Evolutionary conservation across 192 early-diverging fungal species (phyloP), one percentile per base, ranked within the genome.

Genomic region (Linnemannia exigua): DNA sequence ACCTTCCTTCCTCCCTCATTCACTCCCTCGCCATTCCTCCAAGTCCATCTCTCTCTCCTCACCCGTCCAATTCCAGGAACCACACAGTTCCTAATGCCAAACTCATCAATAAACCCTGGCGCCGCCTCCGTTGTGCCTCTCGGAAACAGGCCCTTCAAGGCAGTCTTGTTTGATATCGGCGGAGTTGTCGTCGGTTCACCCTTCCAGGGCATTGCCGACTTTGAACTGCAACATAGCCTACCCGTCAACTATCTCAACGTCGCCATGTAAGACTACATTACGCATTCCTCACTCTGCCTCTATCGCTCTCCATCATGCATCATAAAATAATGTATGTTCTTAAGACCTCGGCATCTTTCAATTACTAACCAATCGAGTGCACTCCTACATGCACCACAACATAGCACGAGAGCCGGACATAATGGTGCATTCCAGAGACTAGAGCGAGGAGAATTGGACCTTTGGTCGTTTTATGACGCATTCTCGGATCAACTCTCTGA

Each of bases 151-250:
- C 67, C 67, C 11, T 90, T 84, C 88, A 93, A 92, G 82, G 95
- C 95, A 1, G 93, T 96, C 25, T 91, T 96, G 19, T 97, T 97
- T 74, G 96, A 97, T 87, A 93, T 97, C 48, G 96, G 96, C 70
- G 96, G 96, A 41, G 95, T 97, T 2, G 92, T 94, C 46, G 95
- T 96, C 22, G 89, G 93, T 51, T 95, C 94, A 47, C 96, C 96
- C 35, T 92, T 97, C 72, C 89, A 94, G 66, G 95, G 94, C 7
- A 96, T 97, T 71, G 88, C 91, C 25, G 82, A 84, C 35, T 97
- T 91, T 73, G 96, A 96, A 83, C 81, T 84, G 47, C 70, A 90
- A 75, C 81, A 91, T 76, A 87, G 87, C n/a, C 82, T 97, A 31
- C 96, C 96, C 4, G 79, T 83, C 71, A 95, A 96, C 90, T 97